These are phyloP conservation scores for Chiua sp. DNA, from an alignment of 1,284 basidiomycete species.

Conservation along the genomic window DNA sequence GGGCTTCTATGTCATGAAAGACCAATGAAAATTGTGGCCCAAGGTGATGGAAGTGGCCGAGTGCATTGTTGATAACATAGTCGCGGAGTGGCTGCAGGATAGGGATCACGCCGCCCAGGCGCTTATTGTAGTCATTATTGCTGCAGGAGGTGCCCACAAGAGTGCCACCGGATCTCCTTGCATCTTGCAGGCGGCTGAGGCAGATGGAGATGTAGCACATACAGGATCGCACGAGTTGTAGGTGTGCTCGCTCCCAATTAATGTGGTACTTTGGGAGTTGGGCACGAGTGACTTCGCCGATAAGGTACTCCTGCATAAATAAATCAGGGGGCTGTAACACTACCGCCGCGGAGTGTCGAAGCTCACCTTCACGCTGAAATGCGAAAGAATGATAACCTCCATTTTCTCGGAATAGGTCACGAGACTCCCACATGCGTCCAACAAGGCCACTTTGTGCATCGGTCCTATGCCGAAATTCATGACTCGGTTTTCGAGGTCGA, in stretches of 20 bases:
- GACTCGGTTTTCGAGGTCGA: neutral
- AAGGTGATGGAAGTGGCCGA: neutral
- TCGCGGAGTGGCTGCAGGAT: neutral
- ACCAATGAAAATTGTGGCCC: neutral
- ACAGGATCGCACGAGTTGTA: neutral
- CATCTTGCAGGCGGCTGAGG: neutral
- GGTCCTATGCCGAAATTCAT: conserved; percentile 1
- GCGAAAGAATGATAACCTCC: conserved; percentile 9
- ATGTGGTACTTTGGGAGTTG: neutral
- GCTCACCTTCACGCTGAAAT: conserved; percentile 3
- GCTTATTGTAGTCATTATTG: too few species aligned
- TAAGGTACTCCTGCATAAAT: neutral
- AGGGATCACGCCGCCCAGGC: too few species aligned
- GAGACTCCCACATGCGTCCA: conserved; percentile 14
- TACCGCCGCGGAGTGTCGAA: accelerated
- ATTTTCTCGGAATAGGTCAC: conserved; percentile 5
- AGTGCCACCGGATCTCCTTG: too few species aligned
- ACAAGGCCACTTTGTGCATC: neutral
- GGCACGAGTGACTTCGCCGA: neutral
- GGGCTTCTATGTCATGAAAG: neutral
- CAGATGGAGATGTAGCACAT: conserved; percentile 5
- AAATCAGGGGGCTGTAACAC: neutral
- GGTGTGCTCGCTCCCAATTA: neutral
- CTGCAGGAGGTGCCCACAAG: too few species aligned
- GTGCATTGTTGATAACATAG: neutral